phyloP scores from a whole-genome alignment of 139 green algal species.

The Deuterostichococcus epilithicus region DNA sequence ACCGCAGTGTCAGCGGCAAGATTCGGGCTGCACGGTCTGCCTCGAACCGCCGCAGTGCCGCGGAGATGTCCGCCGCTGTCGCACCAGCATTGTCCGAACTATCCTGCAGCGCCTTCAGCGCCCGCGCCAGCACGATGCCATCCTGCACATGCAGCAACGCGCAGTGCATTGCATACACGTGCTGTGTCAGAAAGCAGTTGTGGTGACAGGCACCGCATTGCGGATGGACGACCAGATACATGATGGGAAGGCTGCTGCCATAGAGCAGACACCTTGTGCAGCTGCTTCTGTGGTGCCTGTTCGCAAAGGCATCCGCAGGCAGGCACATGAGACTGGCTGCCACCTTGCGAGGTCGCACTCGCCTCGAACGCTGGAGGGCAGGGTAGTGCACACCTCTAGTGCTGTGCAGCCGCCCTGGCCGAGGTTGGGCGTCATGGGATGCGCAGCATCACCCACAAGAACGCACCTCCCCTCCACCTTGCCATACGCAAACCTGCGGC shows the following conservation, averaged over 20 bases:
- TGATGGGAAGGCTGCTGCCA: too few species aligned
- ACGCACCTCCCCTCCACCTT: background rate
- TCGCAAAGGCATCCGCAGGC: too few species aligned
- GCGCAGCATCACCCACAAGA: constrained; percentile 67
- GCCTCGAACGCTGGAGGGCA: background rate
- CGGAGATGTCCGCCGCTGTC: constrained; percentile 10
- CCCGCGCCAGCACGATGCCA: constrained; percentile 50
- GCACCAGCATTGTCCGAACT: background rate
- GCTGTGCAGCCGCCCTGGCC: constrained; percentile 68
- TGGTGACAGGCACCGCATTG: too few species aligned
- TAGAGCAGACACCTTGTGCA: too few species aligned
- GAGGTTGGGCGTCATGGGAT: constrained; percentile 70
- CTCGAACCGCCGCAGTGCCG: constrained; percentile 52
- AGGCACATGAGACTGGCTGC: too few species aligned
- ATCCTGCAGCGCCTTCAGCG: constrained; percentile 19
- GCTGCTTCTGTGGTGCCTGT: too few species aligned
- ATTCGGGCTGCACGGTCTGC: constrained; percentile 22
- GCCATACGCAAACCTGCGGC: background rate
- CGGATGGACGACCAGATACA: too few species aligned
- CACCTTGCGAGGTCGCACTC: background rate
- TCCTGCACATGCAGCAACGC: constrained; percentile 29
- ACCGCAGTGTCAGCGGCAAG: constrained; percentile 39
- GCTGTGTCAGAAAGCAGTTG: too few species aligned
- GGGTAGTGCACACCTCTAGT: constrained; percentile 39
- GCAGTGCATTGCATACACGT: background rate